Evolutionary conservation across 1,284 basidiomycete species (phyloP), one percentile per base, ranked within the genome.

Genomic region (Microbotryum lychnidis-dioicae): DNA sequence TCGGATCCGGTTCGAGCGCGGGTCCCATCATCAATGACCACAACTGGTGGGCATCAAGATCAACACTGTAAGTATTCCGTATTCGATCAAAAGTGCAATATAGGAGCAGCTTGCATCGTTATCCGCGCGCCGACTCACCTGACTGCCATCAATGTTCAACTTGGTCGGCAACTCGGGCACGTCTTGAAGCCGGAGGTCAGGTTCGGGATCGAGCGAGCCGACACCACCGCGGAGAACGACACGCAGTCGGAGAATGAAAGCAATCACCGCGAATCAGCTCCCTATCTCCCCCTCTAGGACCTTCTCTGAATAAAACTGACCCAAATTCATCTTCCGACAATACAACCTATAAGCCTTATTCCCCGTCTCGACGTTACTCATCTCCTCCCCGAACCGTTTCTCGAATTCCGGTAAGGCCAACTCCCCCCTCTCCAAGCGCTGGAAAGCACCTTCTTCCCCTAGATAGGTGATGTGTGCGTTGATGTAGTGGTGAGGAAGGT

Each of bases 11-110:
- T 10, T 64, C 64, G 1, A 67, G 64, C 9, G 71, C 71, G 2
- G 64, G 68, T n/a, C 63, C 68, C 75, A 75, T 76, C 75, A 76
- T 76, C 46, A 62, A 58, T 6, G 69, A 69, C 63, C 74, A 76
- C 0, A 76, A 66, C 75, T 76, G 64, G 14, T 6, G 18, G 29
- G 37, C 5, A 16, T 10, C 18, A 31, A 31, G 31, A 31, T 10
- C 21, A n/a, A 25, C 27, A 45, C 16, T 8, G 16, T 27, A 4
- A 27, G 27, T 27, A 27, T 27, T 27, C 5, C 27, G 27, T 27
- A 27, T 6, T 27, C 27, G 6, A 27, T 27, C 27, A 27, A 27
- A 27, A 27, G 27, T 27, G 27, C 27, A 27, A 6, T 27, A 27
- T 27, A 27, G 27, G 27, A 5, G 27, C 5, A 27, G 0, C 33